phyloP scores from a whole-genome alignment of 2,329 filamentous ascomycete species.

The Claviceps monticola region DNA sequence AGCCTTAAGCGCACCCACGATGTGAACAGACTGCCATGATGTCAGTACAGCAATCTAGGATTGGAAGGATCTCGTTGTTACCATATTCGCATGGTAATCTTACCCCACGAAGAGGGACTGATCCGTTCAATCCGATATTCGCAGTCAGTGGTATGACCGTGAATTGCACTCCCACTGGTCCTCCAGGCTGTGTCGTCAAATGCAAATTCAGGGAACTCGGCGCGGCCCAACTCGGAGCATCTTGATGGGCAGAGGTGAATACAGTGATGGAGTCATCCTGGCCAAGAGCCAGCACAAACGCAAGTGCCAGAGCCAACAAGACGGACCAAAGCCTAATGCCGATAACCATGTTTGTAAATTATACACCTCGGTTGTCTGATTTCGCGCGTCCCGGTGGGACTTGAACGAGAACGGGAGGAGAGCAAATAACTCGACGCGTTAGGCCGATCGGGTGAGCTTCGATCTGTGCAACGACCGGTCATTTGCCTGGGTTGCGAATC shows the following conservation, averaged over 20 bases:
- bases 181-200: constrained; percentile 17
- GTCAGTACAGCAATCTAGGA: background rate
- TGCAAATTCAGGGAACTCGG: constrained; percentile 28
- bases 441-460: background rate
- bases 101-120: constrained; percentile 23
- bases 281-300: constrained; percentile 17
- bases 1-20: constrained; percentile 30
- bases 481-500: background rate
- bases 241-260: constrained; percentile 19
- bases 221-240: constrained; percentile 25
- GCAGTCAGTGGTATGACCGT: constrained; percentile 31
- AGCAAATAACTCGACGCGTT: background rate
- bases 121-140: constrained; percentile 28
- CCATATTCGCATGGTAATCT: background rate
- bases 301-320: constrained; percentile 10
- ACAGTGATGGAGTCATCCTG: constrained; percentile 16
- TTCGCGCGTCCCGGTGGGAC: background rate
- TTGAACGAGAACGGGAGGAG: background rate
- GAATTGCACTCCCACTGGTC: constrained; percentile 19
- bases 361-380: background rate
- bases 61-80: background rate
- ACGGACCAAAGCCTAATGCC: constrained; percentile 1
- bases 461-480: constrained; percentile 1
- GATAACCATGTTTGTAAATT: background rate
- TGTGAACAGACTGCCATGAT: constrained; percentile 24